phyloP scores from a whole-genome alignment of 371 early-diverging fungal species.

The Saksenaea vasiformis region DNA sequence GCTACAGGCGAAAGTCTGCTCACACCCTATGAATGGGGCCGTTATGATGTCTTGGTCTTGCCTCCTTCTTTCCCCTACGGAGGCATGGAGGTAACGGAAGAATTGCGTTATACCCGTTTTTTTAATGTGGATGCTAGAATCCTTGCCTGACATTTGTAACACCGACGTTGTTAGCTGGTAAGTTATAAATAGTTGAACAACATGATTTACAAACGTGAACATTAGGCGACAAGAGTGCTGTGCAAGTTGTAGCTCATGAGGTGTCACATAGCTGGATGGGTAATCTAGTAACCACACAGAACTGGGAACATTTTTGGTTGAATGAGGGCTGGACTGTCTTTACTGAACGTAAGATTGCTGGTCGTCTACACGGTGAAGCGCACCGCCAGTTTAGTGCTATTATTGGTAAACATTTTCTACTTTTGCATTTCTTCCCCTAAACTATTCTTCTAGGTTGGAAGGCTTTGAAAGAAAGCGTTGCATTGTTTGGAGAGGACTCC shows the following conservation, averaged over 20 bases:
- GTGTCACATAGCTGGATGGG: slow-evolving; percentile 96
- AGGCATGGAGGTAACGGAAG: slow-evolving; percentile 80
- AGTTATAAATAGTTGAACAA: not conserved
- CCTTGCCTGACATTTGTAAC: slow-evolving; percentile 89
- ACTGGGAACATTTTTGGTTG: slow-evolving; percentile 89
- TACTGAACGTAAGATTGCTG: slow-evolving; percentile 89
- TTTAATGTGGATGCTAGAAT: slow-evolving; percentile 52
- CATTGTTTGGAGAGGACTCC: slow-evolving; percentile 71
- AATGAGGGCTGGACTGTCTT: slow-evolving; percentile 96
- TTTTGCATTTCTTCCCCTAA: not conserved
- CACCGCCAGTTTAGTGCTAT: slow-evolving; percentile 85
- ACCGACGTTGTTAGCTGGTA: slow-evolving; percentile 84
- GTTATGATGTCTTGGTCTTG: slow-evolving; percentile 88
- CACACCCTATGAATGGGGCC: slow-evolving; percentile 93
- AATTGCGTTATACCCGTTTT: not conserved
- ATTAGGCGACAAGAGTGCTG: slow-evolving; percentile 77
- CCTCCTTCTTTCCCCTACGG: slow-evolving; percentile 88
- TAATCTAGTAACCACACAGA: slow-evolving; percentile 87
- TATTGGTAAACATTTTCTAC: slow-evolving; percentile 52
- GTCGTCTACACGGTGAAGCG: slow-evolving; percentile 77
- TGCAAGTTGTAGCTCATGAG: slow-evolving; percentile 95
- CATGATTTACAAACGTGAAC: not conserved
- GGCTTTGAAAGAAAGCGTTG: slow-evolving; percentile 74
- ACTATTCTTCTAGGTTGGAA: slow-evolving; percentile 46
- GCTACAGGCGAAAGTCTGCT: slow-evolving; percentile 78